A percentile compares a stretch with the other conserved stretches of the same genome.
Conservation (phyloP, 148 eudicot species). For the Linanthus parryae region DNA sequence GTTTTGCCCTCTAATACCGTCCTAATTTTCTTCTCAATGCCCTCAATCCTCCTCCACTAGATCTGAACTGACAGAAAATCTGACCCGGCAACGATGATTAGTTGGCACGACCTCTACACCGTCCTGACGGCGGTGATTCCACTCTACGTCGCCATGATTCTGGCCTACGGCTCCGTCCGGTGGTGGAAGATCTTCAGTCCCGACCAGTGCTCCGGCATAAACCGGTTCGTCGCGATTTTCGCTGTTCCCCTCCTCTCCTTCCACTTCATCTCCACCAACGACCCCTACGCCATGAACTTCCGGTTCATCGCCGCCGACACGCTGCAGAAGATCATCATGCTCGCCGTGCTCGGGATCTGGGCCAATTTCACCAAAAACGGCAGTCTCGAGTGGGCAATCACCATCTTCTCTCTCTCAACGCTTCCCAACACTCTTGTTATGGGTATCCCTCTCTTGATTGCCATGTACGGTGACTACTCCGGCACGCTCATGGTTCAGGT, state of each 20-base stretch:
- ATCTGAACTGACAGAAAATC: neutral
- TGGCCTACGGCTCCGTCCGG: conserved; percentile 79
- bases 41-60: neutral
- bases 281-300: conserved; percentile 63
- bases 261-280: conserved; percentile 68
- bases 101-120: conserved; percentile 71
- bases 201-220: conserved; percentile 84
- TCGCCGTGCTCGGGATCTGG: conserved; percentile 39
- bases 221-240: conserved; percentile 72
- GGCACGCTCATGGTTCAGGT: conserved; percentile 67
- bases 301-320: conserved; percentile 71
- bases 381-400: conserved; percentile 65
- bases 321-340: conserved; percentile 59
- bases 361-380: conserved; percentile 46
- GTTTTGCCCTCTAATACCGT: conserved; percentile 8
- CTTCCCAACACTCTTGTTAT: conserved; percentile 75
- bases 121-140: conserved; percentile 74
- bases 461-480: conserved; percentile 60
- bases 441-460: conserved; percentile 70
- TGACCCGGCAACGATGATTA: conserved; percentile 27
- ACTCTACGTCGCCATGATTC: conserved; percentile 75
- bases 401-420: conserved; percentile 60
- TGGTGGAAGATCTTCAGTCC: conserved; percentile 90
- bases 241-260: conserved; percentile 71
- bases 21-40: conserved; percentile 3